phyloP scores from a whole-genome alignment of 305 asterid genomes.

The Fraxinus floribunda region DNA sequence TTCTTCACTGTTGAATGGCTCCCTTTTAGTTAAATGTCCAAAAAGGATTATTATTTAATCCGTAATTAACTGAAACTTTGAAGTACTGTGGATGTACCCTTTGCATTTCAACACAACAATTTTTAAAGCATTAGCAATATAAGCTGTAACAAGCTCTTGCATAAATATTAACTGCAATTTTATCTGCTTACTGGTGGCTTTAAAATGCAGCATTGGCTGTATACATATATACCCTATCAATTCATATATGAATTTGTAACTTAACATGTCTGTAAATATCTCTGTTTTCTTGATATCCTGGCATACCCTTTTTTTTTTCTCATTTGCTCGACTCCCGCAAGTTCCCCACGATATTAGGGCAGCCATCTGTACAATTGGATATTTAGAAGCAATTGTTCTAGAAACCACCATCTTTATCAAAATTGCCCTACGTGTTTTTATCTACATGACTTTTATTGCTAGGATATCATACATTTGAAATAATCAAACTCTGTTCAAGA shows the following conservation, averaged over 20 bases:
- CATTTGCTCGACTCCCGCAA: neutral
- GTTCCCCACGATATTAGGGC: neutral
- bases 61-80: neutral
- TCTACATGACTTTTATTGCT: neutral
- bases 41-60: neutral
- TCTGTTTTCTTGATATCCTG: neutral
- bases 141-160: neutral
- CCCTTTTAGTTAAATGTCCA: neutral
- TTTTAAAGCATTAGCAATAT: neutral
- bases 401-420: neutral
- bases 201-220: neutral
- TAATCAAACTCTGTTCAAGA: neutral
- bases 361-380: neutral
- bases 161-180: neutral
- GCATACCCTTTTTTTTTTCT: neutral
- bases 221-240: neutral
- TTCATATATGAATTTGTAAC: neutral
- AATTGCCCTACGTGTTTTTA: neutral
- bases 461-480: neutral
- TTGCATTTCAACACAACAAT: neutral
- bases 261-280: neutral
- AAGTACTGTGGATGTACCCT: neutral
- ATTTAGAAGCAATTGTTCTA: neutral
- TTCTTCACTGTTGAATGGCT: neutral
- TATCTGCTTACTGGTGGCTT: neutral